Evolutionary conservation across 371 early-diverging fungal species (phyloP), one percentile per base, ranked within the genome.

Genomic region (Mucor circinelloides): DNA sequence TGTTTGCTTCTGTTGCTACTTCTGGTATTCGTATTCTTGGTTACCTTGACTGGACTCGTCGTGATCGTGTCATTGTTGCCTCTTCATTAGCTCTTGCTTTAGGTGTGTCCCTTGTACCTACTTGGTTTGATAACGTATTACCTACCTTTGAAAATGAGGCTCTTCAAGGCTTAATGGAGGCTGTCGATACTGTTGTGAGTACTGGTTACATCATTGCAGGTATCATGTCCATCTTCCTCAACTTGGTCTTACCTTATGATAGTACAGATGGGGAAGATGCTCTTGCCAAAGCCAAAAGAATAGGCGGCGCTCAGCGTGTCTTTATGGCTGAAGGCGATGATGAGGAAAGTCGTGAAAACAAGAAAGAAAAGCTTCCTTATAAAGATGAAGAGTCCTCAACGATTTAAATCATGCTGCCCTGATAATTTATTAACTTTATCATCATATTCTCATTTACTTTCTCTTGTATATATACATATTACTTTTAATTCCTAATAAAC

Each of bases 51-150:
- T 88, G 88, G 88, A 84, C 86, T 9, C 79, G 89, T n/a, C 82
- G 89, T 21, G 87, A 88, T 61, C 84, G 89, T 31, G 81, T 88
- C 48, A 80, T 88, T 64, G 82, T 84, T 54, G 82, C 84, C n/a
- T 71, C 73, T 10, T 74, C 81, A 2, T 44, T 81, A 6, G 75
- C 79, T 19, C 42, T 89, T 32, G 89, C 85, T 4, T 42, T 89
- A 31, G 89, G 89, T 27, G 81, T 84, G 1, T 61, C 80, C 0
- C 58, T 89, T 19, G 85, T 87, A 8, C 87, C 87, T 9, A 69
- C 77, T 60, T 89, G 87, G 76, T 82, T 87, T 57, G 66, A 70
- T 0, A 72, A 88, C 57, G 76, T 89, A 65, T 65, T 89, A 63
- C 72, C 81, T 19, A 61, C 57, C 8, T 83, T 76, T 30, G 64